Base-by-base conservation (phyloP, 768 basidiomycete genomes). In the Hygrophorus pudorinus region DNA sequence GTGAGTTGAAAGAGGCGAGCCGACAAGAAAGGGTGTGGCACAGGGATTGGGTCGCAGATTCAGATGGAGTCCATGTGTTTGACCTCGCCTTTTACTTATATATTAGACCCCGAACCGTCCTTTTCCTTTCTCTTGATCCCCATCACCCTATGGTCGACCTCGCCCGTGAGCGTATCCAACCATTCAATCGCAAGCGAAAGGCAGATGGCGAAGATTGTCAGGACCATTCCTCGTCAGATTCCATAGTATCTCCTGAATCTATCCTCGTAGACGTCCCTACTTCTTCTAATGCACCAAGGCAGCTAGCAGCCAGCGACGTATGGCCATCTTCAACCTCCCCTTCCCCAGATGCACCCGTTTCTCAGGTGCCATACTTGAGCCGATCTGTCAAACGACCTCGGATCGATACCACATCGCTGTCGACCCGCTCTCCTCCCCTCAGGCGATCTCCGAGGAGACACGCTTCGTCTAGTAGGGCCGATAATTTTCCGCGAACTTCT, bases 141-240 rank as follows among this genome's bases (percentile, higher is more conserved):
- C 29, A 17, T 31, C 31, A 13, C 49, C 48, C 40, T 49, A 82
- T 83, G 79, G 78, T 81, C 65, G 71, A 79, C 68, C 68, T 78
- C 51, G 69, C 74, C 53, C 74, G 78, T 49, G 65, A 70, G 12
- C 40, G 35, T 31, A 9, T 64, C 51, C 71, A 72, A 47, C 53
- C 70, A 24, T 64, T 72, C 70, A 68, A 70, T 57, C 72, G 78
- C 57, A 85, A 85, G 62, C 78, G 83, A 52, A 85, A 86, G 63
- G 73, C 78, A 0, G 73, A 73, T 58, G 43, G 57, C 21, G 78
- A 82, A 54, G 71, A 73, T 56, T 43, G 41, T 24, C 59, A 59
- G 24, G 62, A 69, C 36, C 28, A 55, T 12, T 30, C 52, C 11
- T 20, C 57, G 4, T 13, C 53, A 6, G 56, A 62, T 38, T 58